phyloP scores from a whole-genome alignment of 2,329 filamentous ascomycete species.

The Talaromyces marneffei region DNA sequence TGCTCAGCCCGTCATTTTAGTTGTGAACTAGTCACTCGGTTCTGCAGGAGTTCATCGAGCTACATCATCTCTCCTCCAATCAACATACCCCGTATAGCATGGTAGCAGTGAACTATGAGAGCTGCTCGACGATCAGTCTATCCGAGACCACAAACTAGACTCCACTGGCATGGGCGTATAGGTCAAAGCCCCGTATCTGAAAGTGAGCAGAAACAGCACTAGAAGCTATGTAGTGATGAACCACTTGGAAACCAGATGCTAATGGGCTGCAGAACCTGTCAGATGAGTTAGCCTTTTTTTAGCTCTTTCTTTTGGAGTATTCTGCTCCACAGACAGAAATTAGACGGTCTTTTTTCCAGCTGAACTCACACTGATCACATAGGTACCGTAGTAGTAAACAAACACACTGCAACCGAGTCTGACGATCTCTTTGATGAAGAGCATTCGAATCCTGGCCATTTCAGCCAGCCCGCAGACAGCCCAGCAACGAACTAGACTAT shows the following conservation, averaged over 20 bases:
- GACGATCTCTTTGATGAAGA: neutral
- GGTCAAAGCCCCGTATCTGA: neutral
- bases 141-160: neutral
- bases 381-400: neutral
- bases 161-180: neutral
- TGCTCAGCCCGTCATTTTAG: neutral
- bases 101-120: neutral
- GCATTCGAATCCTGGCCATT: neutral
- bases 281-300: neutral
- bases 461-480: conserved; percentile 5
- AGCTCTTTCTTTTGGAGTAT: neutral
- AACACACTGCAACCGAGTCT: neutral
- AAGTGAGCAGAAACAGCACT: neutral
- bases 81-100: neutral
- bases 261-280: neutral
- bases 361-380: neutral
- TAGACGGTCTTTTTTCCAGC: neutral
- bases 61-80: neutral
- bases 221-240: neutral
- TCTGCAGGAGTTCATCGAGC: neutral
- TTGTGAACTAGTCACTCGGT: neutral
- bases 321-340: neutral
- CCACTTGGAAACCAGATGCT: neutral
- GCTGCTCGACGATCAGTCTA: neutral
- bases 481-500: neutral